Percentiles rank a stretch among this genome's conserved stretches.
These are phyloP conservation scores for Saposhnikovia divaricata DNA, from an alignment of 129 eudicot genomes.

Conservation along the genomic window DNA sequence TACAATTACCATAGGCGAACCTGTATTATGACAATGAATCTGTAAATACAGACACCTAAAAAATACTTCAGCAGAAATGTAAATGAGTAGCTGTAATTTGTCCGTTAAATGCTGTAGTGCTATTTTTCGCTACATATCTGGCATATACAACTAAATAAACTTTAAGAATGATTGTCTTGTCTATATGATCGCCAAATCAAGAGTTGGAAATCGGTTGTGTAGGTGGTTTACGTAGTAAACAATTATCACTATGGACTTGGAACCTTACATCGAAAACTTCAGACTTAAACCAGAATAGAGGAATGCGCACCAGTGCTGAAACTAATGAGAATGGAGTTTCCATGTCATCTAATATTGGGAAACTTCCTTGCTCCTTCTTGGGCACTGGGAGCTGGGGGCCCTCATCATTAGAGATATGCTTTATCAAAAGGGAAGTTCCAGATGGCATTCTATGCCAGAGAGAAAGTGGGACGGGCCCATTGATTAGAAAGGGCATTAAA, in stretches of 20 bases:
- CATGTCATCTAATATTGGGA: slow-evolving; percentile 3
- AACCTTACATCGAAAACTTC: neutral
- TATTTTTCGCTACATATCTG: neutral
- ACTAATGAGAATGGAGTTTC: neutral
- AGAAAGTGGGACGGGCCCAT: slow-evolving; percentile 10
- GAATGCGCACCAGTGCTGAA: neutral
- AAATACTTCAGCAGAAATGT: neutral
- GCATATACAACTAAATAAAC: neutral
- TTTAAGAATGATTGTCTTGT: neutral
- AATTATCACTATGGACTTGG: neutral
- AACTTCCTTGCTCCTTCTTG: neutral
- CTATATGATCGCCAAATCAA: neutral
- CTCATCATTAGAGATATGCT: neutral
- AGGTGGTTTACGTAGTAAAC: neutral
- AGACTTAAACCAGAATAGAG: neutral
- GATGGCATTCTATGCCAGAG: slow-evolving; percentile 6
- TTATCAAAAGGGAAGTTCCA: slow-evolving; percentile 3
- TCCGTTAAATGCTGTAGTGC: neutral
- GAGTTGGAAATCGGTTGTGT: neutral
- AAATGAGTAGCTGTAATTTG: neutral
- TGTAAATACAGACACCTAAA: neutral
- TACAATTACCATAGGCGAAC: neutral
- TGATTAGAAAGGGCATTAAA: slow-evolving; percentile 19
- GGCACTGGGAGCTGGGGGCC: neutral
- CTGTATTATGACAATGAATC: neutral